Conservation (phyloP, 306 rosid species). For the Carpinus viminea region DNA sequence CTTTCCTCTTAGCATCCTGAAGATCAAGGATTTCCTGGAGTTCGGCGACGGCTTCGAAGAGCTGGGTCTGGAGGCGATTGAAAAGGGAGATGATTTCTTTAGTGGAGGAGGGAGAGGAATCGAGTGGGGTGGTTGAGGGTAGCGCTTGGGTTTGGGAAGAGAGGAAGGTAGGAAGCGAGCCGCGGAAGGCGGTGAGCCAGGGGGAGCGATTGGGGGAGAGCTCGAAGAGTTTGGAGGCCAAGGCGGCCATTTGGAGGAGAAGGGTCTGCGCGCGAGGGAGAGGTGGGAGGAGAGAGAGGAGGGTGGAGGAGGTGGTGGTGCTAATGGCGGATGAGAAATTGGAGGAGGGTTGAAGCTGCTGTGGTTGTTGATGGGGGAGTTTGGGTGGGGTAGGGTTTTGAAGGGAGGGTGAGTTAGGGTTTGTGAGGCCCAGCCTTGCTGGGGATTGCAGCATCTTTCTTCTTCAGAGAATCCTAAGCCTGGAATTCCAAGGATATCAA, state of each 20-base stretch:
- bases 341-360: constrained; percentile 22
- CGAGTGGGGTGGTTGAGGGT: constrained; percentile 32
- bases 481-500: not conserved
- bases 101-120: constrained; percentile 57
- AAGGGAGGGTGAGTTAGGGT: constrained; percentile 78
- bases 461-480: not conserved
- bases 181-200: constrained; percentile 80
- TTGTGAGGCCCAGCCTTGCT: constrained; percentile 77
- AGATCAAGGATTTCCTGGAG: constrained; percentile 92
- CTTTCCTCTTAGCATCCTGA: constrained; percentile 74
- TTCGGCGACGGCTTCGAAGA: constrained; percentile 83
- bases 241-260: constrained; percentile 82
- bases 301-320: constrained; percentile 48
- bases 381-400: constrained; percentile 72
- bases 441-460: constrained; percentile 57
- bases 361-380: constrained; percentile 54
- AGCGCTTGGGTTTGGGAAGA: constrained; percentile 53
- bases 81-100: constrained; percentile 73
- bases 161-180: constrained; percentile 74
- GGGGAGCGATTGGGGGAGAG: constrained; percentile 68
- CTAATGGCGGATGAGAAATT: constrained; percentile 14
- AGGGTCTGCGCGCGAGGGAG: constrained; percentile 87
- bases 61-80: constrained; percentile 71
- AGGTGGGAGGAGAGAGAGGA: constrained; percentile 83
- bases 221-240: constrained; percentile 70